Conservation (phyloP, 192 early-diverging fungal genomes). For the Backusella sp. region DNA sequence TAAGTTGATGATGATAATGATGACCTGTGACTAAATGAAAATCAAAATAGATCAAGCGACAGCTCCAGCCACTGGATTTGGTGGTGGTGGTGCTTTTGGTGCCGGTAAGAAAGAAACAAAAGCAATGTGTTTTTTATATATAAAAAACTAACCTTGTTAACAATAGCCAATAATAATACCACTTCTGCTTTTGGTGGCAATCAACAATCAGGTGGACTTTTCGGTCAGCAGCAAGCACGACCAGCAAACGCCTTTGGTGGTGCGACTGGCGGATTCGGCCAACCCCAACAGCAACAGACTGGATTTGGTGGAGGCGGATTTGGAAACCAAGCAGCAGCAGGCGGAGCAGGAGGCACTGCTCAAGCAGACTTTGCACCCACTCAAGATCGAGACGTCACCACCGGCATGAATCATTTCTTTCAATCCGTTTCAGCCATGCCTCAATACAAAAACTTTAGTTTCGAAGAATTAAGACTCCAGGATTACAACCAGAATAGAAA, state of each 20-base stretch:
- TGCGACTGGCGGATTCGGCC: constrained; percentile 35
- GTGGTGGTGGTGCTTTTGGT: constrained; percentile 16
- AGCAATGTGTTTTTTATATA: background rate
- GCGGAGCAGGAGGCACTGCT: constrained; percentile 47
- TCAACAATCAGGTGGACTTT: constrained; percentile 30
- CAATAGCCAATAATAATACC: background rate
- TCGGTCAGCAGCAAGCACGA: constrained; percentile 20
- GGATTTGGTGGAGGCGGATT: constrained; percentile 33
- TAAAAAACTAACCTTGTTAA: background rate
- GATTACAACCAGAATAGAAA: constrained; percentile 88
- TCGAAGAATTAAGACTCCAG: constrained; percentile 88
- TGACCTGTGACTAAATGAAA: background rate
- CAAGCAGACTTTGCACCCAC: constrained; percentile 53
- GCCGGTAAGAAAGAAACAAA: background rate
- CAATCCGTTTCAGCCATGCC: constrained; percentile 83
- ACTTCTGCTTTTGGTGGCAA: constrained; percentile 48
- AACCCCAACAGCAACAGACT: constrained; percentile 38
- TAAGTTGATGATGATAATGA: background rate
- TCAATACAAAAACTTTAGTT: constrained; percentile 78
- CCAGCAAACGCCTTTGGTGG: constrained; percentile 39
- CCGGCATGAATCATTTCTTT: constrained; percentile 59
- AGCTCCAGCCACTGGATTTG: constrained; percentile 29
- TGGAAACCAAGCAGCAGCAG: constrained; percentile 32
- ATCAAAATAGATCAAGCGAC: constrained; percentile 18
- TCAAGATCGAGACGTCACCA: constrained; percentile 45